These are phyloP conservation scores for Paraphaeosphaeria minitans DNA, from an alignment of 2,329 filamentous ascomycete species.

Conservation along the genomic window DNA sequence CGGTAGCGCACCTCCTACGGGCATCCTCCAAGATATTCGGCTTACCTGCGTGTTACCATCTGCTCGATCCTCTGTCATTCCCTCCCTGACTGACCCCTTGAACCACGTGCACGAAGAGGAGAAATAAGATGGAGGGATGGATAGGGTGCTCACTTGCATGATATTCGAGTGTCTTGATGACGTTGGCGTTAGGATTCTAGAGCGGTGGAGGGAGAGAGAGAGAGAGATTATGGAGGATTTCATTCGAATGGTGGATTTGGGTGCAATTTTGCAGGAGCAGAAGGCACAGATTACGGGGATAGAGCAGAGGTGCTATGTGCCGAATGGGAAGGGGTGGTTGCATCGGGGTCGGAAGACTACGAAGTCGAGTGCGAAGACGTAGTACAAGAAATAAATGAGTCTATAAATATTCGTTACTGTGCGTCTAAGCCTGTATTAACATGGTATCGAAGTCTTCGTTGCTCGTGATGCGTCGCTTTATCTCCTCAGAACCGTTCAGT, in stretches of 20 bases:
- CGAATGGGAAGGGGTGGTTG: conserved; percentile 43
- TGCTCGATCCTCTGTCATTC: not conserved
- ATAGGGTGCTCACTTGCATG: conserved; percentile 34
- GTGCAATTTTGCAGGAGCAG: conserved; percentile 34
- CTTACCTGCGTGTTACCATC: not conserved
- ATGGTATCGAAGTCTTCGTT: not conserved
- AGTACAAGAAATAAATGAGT: not conserved
- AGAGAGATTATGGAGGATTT: conserved; percentile 32
- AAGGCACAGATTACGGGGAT: conserved; percentile 34
- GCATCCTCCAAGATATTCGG: conserved; percentile 20
- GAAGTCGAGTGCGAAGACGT: not conserved
- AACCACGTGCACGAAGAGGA: not conserved
- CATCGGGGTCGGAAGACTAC: conserved; percentile 18
- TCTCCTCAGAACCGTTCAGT: conserved; percentile 5
- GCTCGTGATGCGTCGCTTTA: not conserved
- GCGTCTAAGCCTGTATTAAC: no score
- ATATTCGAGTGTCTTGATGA: conserved; percentile 36
- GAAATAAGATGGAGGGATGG: not conserved
- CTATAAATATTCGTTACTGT: not conserved
- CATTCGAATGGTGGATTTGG: conserved; percentile 28
- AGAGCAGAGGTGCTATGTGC: conserved; percentile 38
- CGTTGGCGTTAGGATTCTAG: conserved; percentile 32
- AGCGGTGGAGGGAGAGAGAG: conserved; percentile 29
- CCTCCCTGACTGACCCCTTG: not conserved
- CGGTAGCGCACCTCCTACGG: conserved; percentile 24